A percentile compares a stretch with the other conserved stretches of the same genome.
These are phyloP conservation scores for Kwoniella dejecticola DNA, from an alignment of 768 basidiomycete genomes.

Conservation along the genomic window DNA sequence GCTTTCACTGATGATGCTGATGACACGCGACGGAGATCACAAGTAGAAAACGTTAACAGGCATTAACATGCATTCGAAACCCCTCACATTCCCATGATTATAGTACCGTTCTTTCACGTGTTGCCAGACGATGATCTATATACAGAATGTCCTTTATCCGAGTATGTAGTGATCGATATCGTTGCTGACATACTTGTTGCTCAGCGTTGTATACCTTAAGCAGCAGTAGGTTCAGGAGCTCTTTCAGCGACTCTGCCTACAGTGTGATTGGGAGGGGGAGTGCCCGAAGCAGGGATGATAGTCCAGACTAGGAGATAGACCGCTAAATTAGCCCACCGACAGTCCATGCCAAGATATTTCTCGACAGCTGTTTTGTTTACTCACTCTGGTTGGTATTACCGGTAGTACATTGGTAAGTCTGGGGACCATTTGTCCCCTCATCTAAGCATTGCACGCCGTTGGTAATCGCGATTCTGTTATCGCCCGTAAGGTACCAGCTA, in stretches of 20 bases:
- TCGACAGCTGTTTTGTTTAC: slow-evolving; percentile 10
- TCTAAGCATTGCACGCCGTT: slow-evolving; percentile 43
- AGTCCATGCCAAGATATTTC: not conserved
- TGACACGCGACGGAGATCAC: no score
- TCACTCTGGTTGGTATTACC: slow-evolving; percentile 51
- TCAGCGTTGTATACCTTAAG: not conserved
- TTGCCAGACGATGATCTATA: no score
- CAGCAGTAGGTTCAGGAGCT: slow-evolving; percentile 4
- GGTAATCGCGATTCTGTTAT: slow-evolving; percentile 29
- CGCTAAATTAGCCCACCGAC: not conserved
- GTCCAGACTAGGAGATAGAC: slow-evolving; percentile 7
- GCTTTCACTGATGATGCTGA: no score
- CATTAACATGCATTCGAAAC: no score
- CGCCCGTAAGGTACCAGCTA: slow-evolving; percentile 31
- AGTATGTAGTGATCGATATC: no score
- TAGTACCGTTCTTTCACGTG: no score
- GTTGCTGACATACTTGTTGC: no score
- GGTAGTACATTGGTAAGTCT: slow-evolving; percentile 53
- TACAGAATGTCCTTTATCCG: no score
- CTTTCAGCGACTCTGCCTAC: slow-evolving; percentile 8
- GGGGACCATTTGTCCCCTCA: slow-evolving; percentile 26
- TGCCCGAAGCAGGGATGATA: slow-evolving; percentile 4
- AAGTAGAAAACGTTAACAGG: no score
- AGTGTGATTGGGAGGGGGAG: slow-evolving; percentile 14
- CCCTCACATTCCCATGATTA: no score